Evolutionary conservation across 2,329 filamentous ascomycete species (phyloP).

Genomic region (Chalaropsis thielavioides): DNA sequence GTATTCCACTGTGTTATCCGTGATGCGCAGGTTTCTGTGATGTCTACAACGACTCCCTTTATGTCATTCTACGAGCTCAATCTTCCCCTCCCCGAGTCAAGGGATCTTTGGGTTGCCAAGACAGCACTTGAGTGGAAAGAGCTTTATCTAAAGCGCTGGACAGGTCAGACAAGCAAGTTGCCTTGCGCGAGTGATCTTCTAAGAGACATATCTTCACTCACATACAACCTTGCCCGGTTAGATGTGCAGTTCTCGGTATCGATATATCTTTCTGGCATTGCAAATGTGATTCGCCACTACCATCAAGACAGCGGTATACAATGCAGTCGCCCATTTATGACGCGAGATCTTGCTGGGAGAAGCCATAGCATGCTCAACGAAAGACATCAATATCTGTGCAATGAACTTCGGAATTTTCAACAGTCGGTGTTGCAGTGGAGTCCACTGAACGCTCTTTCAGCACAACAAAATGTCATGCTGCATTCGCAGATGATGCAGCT

Average conservation of each 20-base stretch:
- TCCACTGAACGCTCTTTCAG: slow-evolving; percentile 25
- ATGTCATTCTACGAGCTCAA: slow-evolving; percentile 57
- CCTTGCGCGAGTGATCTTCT: slow-evolving; percentile 43
- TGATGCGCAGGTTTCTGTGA: slow-evolving; percentile 54
- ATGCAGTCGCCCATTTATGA: slow-evolving; percentile 32
- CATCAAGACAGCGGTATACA: slow-evolving; percentile 42
- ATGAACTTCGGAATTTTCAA: slow-evolving; percentile 38
- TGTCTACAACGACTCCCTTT: slow-evolving; percentile 46
- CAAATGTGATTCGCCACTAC: slow-evolving; percentile 52
- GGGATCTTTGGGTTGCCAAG: slow-evolving; percentile 50
- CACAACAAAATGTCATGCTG: slow-evolving; percentile 34
- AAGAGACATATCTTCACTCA: slow-evolving; percentile 40
- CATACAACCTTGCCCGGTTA: slow-evolving; percentile 34
- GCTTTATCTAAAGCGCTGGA: slow-evolving; percentile 35
- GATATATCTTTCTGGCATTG: slow-evolving; percentile 51
- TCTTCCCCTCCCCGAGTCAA: slow-evolving; percentile 47
- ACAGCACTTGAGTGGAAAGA: slow-evolving; percentile 51
- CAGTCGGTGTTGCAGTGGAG: slow-evolving; percentile 29
- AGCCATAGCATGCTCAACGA: slow-evolving; percentile 36
- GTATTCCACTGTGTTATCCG: slow-evolving; percentile 50
- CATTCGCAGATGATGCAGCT: slow-evolving; percentile 48
- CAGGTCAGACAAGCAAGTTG: slow-evolving; percentile 28
- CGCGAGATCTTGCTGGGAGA: slow-evolving; percentile 27
- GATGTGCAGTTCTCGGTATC: slow-evolving; percentile 43
- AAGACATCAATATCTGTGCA: slow-evolving; percentile 48